Evolutionary conservation across 306 rosid species (phyloP), one percentile per base, ranked within the genome.

Genomic region (Urtica urens): DNA sequence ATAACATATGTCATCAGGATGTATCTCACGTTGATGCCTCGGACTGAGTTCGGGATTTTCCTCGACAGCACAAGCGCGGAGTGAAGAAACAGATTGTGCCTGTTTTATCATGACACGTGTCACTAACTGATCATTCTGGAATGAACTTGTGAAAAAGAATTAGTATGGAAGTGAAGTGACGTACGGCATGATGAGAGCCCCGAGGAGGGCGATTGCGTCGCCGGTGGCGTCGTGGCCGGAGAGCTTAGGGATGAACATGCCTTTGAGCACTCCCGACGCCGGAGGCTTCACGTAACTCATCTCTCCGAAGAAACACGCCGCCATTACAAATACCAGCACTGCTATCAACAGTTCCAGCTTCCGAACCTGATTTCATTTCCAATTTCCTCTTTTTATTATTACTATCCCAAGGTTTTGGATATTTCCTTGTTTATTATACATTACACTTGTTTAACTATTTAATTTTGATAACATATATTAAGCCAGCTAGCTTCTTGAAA

Each of bases 101-200:
- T 88, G 75, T 50, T 27, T 14, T 21, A 61, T 5, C 40, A 35
- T 35, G n/a, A 13, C 11, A 35, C n/a, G 11, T 10, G 40, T 35
- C 4, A 28, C 33, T n/a, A n/a, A 28, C 33, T 28, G 10, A 28
- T 28, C 33, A 4, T 10, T 28, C 33, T 28, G 10, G 33, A 28
- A 10, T 4, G 33, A 28, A n/a, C n/a, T n/a, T n/a, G n/a, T n/a
- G n/a, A n/a, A n/a, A 3, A 16, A 38, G 2, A 34, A 24, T 3
- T 5, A 43, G 33, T 4, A 28, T 4, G 33, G 10, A 10, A 28
- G 33, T 17, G 5, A 26, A 20, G 16, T 25, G 12, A 29, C 57
- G 10, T 80, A 88, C 97, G 95, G 93, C 95, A 88, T 88, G 57
- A 88, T 47, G 23, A 88, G 83, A 62, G 97, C 90, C 40, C 97